Percentiles rank a stretch among this genome's conserved stretches.
These are phyloP conservation scores for Aspergillus neoniger DNA, from an alignment of 2,329 filamentous ascomycete species.

Conservation along the genomic window DNA sequence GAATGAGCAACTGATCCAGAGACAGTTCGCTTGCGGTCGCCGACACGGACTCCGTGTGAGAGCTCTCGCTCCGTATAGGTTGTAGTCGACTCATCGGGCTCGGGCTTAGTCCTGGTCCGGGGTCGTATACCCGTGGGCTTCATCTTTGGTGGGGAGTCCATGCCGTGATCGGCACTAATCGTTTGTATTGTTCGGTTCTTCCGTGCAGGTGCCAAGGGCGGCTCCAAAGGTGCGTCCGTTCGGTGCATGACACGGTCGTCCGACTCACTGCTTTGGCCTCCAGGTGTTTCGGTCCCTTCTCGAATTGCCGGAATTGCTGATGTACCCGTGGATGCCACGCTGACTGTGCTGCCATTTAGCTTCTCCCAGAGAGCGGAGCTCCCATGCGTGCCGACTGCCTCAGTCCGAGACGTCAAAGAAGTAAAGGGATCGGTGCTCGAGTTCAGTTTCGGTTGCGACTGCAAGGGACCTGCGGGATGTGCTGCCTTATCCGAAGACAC, in stretches of 20 bases:
- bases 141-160: constrained; percentile 66
- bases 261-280: constrained; percentile 48
- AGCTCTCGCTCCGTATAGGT: constrained; percentile 36
- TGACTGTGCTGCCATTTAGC: constrained; percentile 49
- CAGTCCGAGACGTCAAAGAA: constrained; percentile 35
- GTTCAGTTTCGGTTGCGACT: constrained; percentile 41
- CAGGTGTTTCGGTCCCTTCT: constrained; percentile 67
- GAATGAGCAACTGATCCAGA: constrained; percentile 70
- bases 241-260: constrained; percentile 42
- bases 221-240: constrained; percentile 41
- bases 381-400: constrained; percentile 37
- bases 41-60: constrained; percentile 37
- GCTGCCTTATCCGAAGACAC: constrained; percentile 34
- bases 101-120: constrained; percentile 42
- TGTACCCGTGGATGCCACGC: constrained; percentile 37
- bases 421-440: constrained; percentile 48
- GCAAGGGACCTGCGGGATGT: constrained; percentile 35
- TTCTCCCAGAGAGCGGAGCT: constrained; percentile 53
- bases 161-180: constrained; percentile 51
- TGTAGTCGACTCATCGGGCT: constrained; percentile 42
- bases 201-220: constrained; percentile 46
- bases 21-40: constrained; percentile 85
- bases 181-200: constrained; percentile 58
- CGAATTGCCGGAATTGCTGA: constrained; percentile 35
- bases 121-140: constrained; percentile 54